Conservation (phyloP, 164 flowering plant species). For the Chloranthus sessilifolius region DNA sequence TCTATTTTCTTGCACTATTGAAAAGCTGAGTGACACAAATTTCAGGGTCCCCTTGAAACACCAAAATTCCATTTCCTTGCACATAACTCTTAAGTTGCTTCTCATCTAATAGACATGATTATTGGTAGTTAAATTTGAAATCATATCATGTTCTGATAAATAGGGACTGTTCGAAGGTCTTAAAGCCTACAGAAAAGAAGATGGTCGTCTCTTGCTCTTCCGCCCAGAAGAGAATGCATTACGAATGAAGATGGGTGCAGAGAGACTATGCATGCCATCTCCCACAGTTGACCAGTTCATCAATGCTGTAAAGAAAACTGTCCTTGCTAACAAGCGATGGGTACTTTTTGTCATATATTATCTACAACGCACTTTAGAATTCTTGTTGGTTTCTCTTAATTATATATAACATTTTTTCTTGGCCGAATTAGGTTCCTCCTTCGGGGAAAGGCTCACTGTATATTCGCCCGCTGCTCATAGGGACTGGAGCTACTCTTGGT, state of each 20-base stretch:
- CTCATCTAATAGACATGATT: too few species aligned
- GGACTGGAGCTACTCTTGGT: slow-evolving; percentile 77
- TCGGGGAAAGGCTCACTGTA: slow-evolving; percentile 86
- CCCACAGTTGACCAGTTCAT: slow-evolving; percentile 80
- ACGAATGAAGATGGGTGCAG: slow-evolving; percentile 75
- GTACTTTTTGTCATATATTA: too few species aligned
- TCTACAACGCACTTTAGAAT: too few species aligned
- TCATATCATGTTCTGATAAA: too few species aligned
- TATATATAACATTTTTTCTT: background rate
- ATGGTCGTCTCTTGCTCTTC: slow-evolving; percentile 57
- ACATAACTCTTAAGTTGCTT: too few species aligned
- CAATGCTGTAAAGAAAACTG: slow-evolving; percentile 72
- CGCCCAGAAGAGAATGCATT: slow-evolving; percentile 82
- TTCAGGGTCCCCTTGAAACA: too few species aligned
- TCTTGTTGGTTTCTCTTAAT: slow-evolving; percentile 1
- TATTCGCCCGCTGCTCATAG: slow-evolving; percentile 78
- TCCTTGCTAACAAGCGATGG: slow-evolving; percentile 72
- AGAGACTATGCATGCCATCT: slow-evolving; percentile 86
- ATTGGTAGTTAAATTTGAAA: too few species aligned
- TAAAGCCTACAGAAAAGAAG: slow-evolving; percentile 65
- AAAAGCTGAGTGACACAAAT: too few species aligned
- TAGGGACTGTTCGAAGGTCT: slow-evolving; percentile 87
- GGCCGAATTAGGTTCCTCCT: slow-evolving; percentile 68
- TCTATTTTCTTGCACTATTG: too few species aligned
- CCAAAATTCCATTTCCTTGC: too few species aligned